Evolutionary conservation across 1,284 basidiomycete species (phyloP).

Genomic region (Stygiomarasmius scandens): DNA sequence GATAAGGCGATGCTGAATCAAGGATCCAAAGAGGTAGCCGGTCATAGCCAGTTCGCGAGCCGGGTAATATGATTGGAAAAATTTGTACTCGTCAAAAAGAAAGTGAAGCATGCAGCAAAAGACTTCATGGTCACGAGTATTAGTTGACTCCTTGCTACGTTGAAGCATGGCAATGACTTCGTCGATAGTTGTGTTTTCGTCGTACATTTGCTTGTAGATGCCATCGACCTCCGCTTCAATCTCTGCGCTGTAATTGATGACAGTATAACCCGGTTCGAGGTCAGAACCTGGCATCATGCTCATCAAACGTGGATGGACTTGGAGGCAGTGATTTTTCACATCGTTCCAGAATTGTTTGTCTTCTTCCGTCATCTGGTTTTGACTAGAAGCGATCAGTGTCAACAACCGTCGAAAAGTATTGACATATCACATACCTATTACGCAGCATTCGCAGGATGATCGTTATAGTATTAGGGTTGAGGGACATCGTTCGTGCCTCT

Average conservation of each 20-base stretch:
- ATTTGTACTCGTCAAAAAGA: conserved; percentile 99
- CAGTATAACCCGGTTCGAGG: conserved; percentile 89
- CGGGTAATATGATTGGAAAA: conserved; percentile 97
- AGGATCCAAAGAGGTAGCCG: conserved; percentile 93
- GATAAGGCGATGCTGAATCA: conserved; percentile 93
- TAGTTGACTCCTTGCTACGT: conserved; percentile 82
- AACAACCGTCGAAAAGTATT: conserved; percentile 8
- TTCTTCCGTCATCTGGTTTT: conserved; percentile 66
- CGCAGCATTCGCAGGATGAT: conserved; percentile 89
- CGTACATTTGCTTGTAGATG: conserved; percentile 99
- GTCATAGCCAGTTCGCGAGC: conserved; percentile 95
- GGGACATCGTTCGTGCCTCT: conserved; percentile 80
- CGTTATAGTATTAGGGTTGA: conserved; percentile 86
- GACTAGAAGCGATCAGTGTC: conserved; percentile 39
- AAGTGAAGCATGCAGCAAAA: conserved; percentile 99
- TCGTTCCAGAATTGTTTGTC: conserved; percentile 91
- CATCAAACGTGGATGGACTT: conserved; percentile 96
- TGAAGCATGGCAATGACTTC: conserved; percentile 90
- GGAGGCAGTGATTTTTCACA: conserved; percentile 91
- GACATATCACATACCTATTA: conserved; percentile 59
- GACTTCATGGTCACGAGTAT: conserved; percentile 89
- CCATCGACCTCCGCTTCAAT: conserved; percentile 93
- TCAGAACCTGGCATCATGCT: conserved; percentile 89
- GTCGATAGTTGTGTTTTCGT: conserved; percentile 91
- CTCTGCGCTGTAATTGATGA: conserved; percentile 86